These are phyloP conservation scores for Tricholoma saponaceum DNA, from an alignment of 768 basidiomycete genomes.

Conservation along the genomic window DNA sequence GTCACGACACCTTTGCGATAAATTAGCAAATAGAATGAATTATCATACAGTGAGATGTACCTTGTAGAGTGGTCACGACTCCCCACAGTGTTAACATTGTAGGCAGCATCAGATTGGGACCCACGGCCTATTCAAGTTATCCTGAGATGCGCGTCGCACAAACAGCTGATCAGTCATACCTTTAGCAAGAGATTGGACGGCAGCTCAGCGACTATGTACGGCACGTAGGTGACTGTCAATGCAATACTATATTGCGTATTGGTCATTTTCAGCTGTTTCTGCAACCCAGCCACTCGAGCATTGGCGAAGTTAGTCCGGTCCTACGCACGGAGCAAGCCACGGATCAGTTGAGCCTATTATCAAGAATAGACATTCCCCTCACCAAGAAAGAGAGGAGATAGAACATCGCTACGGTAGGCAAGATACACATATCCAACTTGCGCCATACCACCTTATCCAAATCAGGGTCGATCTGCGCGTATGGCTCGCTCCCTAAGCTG, in stretches of 20 bases:
- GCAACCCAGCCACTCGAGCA: conserved; percentile 59
- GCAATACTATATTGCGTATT: conserved; percentile 47
- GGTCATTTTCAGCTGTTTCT: conserved; percentile 47
- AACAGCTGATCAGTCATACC: conserved; percentile 23
- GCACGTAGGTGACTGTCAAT: conserved; percentile 45
- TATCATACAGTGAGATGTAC: conserved; percentile 20
- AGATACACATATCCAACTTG: conserved; percentile 33
- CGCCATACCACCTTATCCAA: conserved; percentile 32
- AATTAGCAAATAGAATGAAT: not conserved
- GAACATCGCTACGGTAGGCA: conserved; percentile 33
- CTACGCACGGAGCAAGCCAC: conserved; percentile 16
- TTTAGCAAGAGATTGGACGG: conserved; percentile 60
- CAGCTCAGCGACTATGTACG: conserved; percentile 56
- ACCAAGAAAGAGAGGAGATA: conserved; percentile 29
- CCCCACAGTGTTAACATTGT: conserved; percentile 66
- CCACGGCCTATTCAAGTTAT: conserved; percentile 5
- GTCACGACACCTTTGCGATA: conserved; percentile 40
- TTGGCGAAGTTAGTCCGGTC: conserved; percentile 56
- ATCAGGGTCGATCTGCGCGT: conserved; percentile 18
- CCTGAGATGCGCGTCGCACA: not conserved
- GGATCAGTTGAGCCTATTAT: not conserved
- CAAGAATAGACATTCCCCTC: not conserved
- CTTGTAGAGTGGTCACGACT: conserved; percentile 60
- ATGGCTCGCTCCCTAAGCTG: conserved; percentile 18
- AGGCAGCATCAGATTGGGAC: conserved; percentile 30